phyloP scores from a whole-genome alignment of 768 basidiomycete genomes.

The Leucogyrophana mollusca region DNA sequence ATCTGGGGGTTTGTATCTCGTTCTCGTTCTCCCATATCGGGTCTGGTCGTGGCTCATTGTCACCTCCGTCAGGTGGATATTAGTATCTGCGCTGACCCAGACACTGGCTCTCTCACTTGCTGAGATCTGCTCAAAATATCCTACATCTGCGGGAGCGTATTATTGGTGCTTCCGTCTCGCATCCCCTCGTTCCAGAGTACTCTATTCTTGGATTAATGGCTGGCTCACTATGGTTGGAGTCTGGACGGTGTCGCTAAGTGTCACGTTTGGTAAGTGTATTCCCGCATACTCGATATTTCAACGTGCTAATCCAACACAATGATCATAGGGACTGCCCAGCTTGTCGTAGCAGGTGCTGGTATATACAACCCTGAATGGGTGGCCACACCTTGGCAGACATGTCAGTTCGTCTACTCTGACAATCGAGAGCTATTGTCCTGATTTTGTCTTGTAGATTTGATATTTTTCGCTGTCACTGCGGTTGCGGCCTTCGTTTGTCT shows the following conservation, averaged over 20 bases:
- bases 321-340: constrained; percentile 51
- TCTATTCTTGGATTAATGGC: constrained; percentile 65
- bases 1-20: constrained; percentile 49
- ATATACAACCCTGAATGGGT: constrained; percentile 61
- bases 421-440: neutral
- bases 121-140: constrained; percentile 60
- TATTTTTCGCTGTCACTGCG: constrained; percentile 53
- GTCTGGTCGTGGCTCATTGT: neutral
- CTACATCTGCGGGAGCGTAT: constrained; percentile 60
- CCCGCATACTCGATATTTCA: neutral
- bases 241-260: constrained; percentile 67
- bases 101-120: constrained; percentile 53
- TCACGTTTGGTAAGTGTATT: constrained; percentile 48
- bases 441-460: constrained; percentile 37
- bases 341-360: constrained; percentile 56
- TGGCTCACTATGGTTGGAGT: constrained; percentile 70
- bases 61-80: constrained; percentile 39
- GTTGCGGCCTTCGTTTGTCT: constrained; percentile 51
- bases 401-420: constrained; percentile 25
- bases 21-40: neutral
- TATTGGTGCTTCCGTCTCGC: constrained; percentile 68
- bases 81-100: constrained; percentile 48
- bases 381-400: constrained; percentile 59
- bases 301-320: neutral
- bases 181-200: constrained; percentile 46